Evolutionary conservation across 345 rosid species (phyloP), one percentile per base, ranked within the genome.

Genomic region (Geranium rotundifolium): DNA sequence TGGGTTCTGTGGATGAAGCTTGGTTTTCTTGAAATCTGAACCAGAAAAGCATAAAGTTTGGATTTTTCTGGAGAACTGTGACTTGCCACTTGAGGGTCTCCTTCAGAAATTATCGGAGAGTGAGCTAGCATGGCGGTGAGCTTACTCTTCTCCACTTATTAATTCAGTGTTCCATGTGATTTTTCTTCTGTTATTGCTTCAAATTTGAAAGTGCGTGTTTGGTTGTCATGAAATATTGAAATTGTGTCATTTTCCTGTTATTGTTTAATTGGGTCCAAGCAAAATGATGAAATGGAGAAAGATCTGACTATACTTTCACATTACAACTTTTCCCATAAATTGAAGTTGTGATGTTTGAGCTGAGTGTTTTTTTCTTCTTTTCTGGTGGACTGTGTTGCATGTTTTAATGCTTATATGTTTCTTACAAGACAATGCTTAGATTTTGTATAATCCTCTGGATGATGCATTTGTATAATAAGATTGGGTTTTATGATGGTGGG

Each of bases 71-170:
- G 50, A 12, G 14, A 9, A 41, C 50, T 41, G 50, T 5, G 12
- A 12, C 14, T 41, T 41, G 4, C 14, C 50, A 12, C 10, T 41
- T 41, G 7, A 41, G 50, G 50, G 50, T 41, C 10, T 41, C 7
- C 50, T 41, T 41, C 50, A 6, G 4, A 52, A 46, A 34, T 20
- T 37, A 1, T 6, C 50, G 50, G 50, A 41, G 50, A 41, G 37
- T 31, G 50, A 41, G 50, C 50, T 41, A 41, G 13, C 50, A 41
- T 41, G 50, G 12, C 50, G 50, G 50, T 41, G 10, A 41, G 50
- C 19, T 16, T 16, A 54, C 8, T 15, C 10, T 56, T 69, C 62
- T 73, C 67, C 60, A 14, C 59, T 50, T 67, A 31, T 67, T 19
- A 65, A 52, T 57, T 50, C 50, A 41, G 50, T 41, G 50, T 41